Evolutionary conservation across 179 eudicot genomes (phyloP).

Genomic region (Beta lomatogona): DNA sequence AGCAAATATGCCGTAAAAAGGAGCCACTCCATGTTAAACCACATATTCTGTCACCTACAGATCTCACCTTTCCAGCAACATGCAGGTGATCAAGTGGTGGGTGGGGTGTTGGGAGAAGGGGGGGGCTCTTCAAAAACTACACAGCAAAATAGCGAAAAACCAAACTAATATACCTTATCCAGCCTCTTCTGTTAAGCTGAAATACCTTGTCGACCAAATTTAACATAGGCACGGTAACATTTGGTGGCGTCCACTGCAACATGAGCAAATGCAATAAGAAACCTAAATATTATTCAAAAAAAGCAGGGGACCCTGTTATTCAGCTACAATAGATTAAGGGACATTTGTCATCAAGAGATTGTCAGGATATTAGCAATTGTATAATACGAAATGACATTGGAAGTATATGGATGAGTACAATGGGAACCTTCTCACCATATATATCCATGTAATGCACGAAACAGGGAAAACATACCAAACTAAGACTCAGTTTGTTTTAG

Average conservation of each 20-base stretch:
- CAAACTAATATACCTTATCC: conserved; percentile 72
- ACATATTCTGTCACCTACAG: no score
- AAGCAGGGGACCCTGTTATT: neutral
- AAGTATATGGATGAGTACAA: neutral
- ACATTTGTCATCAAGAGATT: neutral
- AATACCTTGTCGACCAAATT: conserved; percentile 91
- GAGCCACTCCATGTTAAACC: neutral
- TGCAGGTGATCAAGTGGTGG: neutral
- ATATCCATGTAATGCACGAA: neutral
- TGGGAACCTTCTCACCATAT: neutral
- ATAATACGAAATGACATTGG: neutral
- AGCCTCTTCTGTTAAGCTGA: conserved; percentile 95
- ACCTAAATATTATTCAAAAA: neutral
- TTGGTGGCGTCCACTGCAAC: conserved; percentile 98
- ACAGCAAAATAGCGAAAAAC: neutral
- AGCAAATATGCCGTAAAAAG: neutral
- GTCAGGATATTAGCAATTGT: conserved; percentile 1
- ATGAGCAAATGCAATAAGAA: conserved; percentile 22
- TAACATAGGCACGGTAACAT: conserved; percentile 81
- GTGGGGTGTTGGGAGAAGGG: no score
- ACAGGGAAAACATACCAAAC: neutral
- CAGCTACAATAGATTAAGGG: neutral
- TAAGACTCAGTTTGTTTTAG: neutral
- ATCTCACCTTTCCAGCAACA: conserved; percentile 1
- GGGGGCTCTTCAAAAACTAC: neutral